Evolutionary conservation across 1,139 yeast species (phyloP).

Genomic region (Geotrichum bryndzae): DNA sequence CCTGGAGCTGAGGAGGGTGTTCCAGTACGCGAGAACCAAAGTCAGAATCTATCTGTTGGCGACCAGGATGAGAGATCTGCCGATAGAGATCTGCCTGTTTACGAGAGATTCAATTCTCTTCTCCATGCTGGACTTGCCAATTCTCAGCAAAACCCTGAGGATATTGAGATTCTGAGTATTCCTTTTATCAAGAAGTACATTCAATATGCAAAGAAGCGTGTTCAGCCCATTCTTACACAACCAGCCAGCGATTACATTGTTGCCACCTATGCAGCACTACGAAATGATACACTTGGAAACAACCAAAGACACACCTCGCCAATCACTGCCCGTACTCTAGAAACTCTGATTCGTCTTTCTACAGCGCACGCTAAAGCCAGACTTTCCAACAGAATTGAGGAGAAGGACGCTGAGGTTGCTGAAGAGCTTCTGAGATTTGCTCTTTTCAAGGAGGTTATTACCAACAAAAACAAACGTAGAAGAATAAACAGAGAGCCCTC

Average conservation of each 20-base stretch:
- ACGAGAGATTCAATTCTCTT: constrained; percentile 75
- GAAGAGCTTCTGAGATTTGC: constrained; percentile 81
- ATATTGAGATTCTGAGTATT: constrained; percentile 66
- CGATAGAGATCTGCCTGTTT: constrained; percentile 53
- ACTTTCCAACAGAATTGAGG: constrained; percentile 66
- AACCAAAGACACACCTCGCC: constrained; percentile 86
- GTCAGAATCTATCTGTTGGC: constrained; percentile 75
- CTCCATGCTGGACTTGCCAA: constrained; percentile 73
- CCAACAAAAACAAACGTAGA: constrained; percentile 33
- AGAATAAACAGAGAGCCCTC: constrained; percentile 21
- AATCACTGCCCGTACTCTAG: constrained; percentile 95
- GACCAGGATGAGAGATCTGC: constrained; percentile 44
- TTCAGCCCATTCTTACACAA: constrained; percentile 72
- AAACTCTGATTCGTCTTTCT: constrained; percentile 88
- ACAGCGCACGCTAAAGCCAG: constrained; percentile 97
- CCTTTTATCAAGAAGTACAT: constrained; percentile 86
- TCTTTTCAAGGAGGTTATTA: constrained; percentile 63
- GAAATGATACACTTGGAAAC: constrained; percentile 71
- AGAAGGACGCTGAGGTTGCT: constrained; percentile 79
- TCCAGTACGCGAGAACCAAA: constrained; percentile 75
- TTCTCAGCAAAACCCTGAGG: constrained; percentile 31
- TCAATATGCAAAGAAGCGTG: constrained; percentile 88
- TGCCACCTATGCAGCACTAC: constrained; percentile 66
- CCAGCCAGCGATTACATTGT: constrained; percentile 81
- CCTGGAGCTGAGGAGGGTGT: constrained; percentile 91